Base-by-base conservation (phyloP, 2,329 filamentous ascomycete species). In the Penicillium sp. region DNA sequence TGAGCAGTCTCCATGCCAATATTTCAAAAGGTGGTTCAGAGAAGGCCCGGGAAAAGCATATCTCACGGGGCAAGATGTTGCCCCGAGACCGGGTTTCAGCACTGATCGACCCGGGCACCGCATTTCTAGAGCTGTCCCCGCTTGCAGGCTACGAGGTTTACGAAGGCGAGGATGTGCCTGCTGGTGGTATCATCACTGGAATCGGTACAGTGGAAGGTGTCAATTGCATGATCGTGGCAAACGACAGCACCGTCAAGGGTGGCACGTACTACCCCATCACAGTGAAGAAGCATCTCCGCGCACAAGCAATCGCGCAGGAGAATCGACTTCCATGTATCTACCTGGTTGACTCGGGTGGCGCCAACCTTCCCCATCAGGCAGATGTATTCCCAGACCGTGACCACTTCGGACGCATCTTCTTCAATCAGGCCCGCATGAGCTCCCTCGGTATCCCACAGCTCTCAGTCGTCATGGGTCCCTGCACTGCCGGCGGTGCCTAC, bases 181-280 rank as follows among this genome's bases (percentile, higher is more conserved):
- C 88, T 0, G 93, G 86, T 22, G 91, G 89, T 6, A 93, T 98
- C 56, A 89, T 98, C 49, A 94, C 93, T 0, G 93, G 91, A 1
- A 82, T 97, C 42, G 91, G 91, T 3, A 85, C 86, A 1, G 87
- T 98, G 22, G 86, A 93, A 65, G 91, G 91, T 11, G 89, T 95
- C 22, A 85, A 84, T 32, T 97, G 91, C 68, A 85, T 96, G 73
- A 87, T 97, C 59, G 87, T 96, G 40, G 90, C 89, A 47, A 96
- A 97, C 66, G 91, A 96, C 67, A 94, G 88, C 73, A 96, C 91
- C 14, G 91, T 97, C 63, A 98, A 97, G 73, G 91, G 91, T 42
- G 91, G 91, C 20, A 95, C 91, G 1, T 98, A 98, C 72, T 97
- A 91, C 65, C 91, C 91, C 1, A 89, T 97, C 59, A 98, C 91